Evolutionary conservation across 768 basidiomycete genomes (phyloP), one percentile per base, ranked within the genome.

Genomic region (Podaxis carcinomalis): DNA sequence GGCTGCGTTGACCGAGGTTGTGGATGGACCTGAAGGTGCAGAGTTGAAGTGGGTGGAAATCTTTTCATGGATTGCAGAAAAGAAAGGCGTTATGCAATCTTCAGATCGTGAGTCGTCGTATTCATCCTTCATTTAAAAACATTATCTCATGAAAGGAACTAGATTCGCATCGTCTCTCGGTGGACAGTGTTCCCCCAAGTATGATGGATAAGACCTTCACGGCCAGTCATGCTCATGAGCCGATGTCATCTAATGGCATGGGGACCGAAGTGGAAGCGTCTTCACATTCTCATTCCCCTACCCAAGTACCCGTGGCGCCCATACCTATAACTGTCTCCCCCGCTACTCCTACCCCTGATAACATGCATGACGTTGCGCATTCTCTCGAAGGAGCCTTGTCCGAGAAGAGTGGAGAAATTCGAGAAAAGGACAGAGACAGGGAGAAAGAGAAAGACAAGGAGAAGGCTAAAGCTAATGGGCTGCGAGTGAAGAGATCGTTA

Each of bases 11-110:
- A 81, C 82, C 16, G 97, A 98, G 73, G 83, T 88, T 37, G 81
- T 90, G 16, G 89, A 94, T 39, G 96, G 97, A 0, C 81, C 93
- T 0, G 93, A 95, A 66, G 84, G 86, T 42, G 95, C 94, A 0
- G 87, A 90, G 63, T 74, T 77, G 16, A 87, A 85, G 59, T 95
- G 93, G 84, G 77, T 93, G 14, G 92, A 93, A 27, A 81, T 93
- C 6, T 96, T 95, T 71, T 76, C 83, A 4, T 97, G 91, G 90
- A 87, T 94, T 68, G 87, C 93, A 0, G 88, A 87, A 59, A 77
- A 79, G 66, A 80, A 70, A 49, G 72, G 75, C 28, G 42, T 66
- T 50, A 64, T 70, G 7, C 65, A 66, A 50, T 66, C 65, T 56
- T 56, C 68, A 50, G 63, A 64, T 40, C 44, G 55, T 58, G 59